phyloP scores from a whole-genome alignment of 2,329 filamentous ascomycete species.

The Aspergillus aculeatus region DNA sequence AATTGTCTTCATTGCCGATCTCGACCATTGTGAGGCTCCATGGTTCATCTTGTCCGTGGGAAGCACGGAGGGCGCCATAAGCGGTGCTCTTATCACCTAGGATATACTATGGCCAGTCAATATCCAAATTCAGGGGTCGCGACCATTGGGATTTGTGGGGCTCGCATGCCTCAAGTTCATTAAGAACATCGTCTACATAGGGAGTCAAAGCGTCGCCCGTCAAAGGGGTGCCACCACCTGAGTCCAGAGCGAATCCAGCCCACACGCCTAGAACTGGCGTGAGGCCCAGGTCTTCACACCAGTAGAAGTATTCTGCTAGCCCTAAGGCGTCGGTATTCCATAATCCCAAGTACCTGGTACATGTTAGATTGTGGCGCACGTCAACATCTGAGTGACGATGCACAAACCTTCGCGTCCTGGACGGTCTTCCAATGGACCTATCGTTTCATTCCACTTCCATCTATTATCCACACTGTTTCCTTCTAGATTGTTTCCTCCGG shows the following conservation, averaged over 20 bases:
- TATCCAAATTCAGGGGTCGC: too few species aligned
- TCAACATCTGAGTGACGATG: too few species aligned
- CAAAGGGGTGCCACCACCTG: conserved; percentile 24
- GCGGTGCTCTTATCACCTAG: too few species aligned
- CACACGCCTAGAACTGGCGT: conserved; percentile 47
- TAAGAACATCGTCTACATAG: conserved; percentile 35
- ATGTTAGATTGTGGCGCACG: too few species aligned
- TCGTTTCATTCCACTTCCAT: too few species aligned
- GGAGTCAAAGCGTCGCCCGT: conserved; percentile 37
- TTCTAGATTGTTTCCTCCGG: too few species aligned
- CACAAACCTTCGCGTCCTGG: too few species aligned
- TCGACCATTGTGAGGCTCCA: conserved; percentile 63
- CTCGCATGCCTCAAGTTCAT: too few species aligned
- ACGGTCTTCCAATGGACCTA: too few species aligned
- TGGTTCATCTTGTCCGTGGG: conserved; percentile 61
- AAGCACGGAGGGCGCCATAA: conserved; percentile 46
- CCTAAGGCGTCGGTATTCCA: conserved; percentile 22
- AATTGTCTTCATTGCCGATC: conserved; percentile 67
- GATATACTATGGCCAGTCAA: too few species aligned
- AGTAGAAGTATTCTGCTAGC: conserved; percentile 50
- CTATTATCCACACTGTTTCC: too few species aligned
- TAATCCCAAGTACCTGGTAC: not conserved
- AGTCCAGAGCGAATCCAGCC: conserved; percentile 45
- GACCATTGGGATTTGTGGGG: too few species aligned
- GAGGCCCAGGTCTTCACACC: conserved; percentile 48